Base-by-base conservation (phyloP, 306 rosid genomes). In the Prunus davidiana region DNA sequence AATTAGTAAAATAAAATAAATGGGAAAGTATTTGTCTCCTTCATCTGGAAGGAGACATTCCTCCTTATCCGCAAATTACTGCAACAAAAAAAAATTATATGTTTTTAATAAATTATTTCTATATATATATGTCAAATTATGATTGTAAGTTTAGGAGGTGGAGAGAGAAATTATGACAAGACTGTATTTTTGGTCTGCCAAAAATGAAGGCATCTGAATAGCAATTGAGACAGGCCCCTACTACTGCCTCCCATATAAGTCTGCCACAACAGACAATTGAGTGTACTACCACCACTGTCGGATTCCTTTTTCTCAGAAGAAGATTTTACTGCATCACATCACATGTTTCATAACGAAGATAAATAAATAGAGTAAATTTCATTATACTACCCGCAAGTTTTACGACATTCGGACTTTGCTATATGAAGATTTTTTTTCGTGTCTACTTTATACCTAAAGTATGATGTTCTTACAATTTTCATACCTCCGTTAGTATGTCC, bases 131-230 rank as follows among this genome's bases (percentile, higher is more conserved):
- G 38, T 32, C 1, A 32, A 5, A 32, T 32, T 32, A 32, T 32
- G 0, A 4, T 32, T 32, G 5, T 32, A 32, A 4, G 6, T 32
- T 4, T 32, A 32, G 50, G 28, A 32, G 50, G 28, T 34, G 67
- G 77, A 69, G 85, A 79, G 55, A 75, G 64, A 75, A 72, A 82
- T 61, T 78, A 72, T 74, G 76, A 76, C 77, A 67, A 73, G 86
- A 85, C 85, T 78, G 79, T 49, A 74, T 72, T 30, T 30, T 7
- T 81, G 82, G 91, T 86, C 87, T 75, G 80, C 61, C 54, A 6
- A 45, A 78, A 51, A 73, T 30, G 73, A 50, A 34, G 70, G 69
- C 81, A 81, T 6, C 34, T 71, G 77, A 50, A 45, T 71, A 74
- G 78, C 82, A 80, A 74, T 43, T 58, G 74, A 41, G 30, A 69